phyloP scores from a whole-genome alignment of 2,329 filamentous ascomycete species.

The Penicillium sp. region DNA sequence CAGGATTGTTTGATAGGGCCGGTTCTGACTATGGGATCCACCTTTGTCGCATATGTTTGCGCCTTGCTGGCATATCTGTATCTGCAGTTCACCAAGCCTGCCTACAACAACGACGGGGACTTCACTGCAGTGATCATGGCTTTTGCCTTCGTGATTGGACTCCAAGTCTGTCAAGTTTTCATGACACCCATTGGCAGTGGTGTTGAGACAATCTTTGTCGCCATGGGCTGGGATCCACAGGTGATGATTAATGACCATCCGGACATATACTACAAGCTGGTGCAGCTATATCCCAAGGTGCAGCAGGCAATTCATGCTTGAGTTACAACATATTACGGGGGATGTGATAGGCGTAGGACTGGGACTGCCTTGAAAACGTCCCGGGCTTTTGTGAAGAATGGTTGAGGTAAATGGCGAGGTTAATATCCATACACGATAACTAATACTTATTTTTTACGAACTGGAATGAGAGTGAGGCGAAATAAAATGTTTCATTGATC shows the following conservation, averaged over 20 bases:
- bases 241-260: slow-evolving; percentile 80
- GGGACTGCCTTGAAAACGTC: too few relatives aligned
- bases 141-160: slow-evolving; percentile 84
- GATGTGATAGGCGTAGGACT: too few relatives aligned
- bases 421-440: not conserved
- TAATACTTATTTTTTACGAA: not conserved
- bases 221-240: slow-evolving; percentile 66
- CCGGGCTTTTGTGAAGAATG: too few relatives aligned
- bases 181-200: slow-evolving; percentile 85
- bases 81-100: slow-evolving; percentile 76
- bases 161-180: slow-evolving; percentile 89
- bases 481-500: slow-evolving; percentile 20
- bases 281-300: slow-evolving; percentile 80
- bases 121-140: slow-evolving; percentile 81
- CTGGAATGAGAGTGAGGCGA: too few relatives aligned
- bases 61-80: slow-evolving; percentile 86
- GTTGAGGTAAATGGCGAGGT: too few relatives aligned
- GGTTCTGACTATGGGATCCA: slow-evolving; percentile 73
- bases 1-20: slow-evolving; percentile 84
- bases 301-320: slow-evolving; percentile 75
- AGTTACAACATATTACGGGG: not conserved
- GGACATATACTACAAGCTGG: slow-evolving; percentile 78
- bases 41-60: slow-evolving; percentile 82
- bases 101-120: slow-evolving; percentile 69
- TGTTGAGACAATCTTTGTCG: slow-evolving; percentile 91